These are phyloP conservation scores for Claviceps citrina DNA, from an alignment of 2,329 filamentous ascomycete species.

Conservation along the genomic window DNA sequence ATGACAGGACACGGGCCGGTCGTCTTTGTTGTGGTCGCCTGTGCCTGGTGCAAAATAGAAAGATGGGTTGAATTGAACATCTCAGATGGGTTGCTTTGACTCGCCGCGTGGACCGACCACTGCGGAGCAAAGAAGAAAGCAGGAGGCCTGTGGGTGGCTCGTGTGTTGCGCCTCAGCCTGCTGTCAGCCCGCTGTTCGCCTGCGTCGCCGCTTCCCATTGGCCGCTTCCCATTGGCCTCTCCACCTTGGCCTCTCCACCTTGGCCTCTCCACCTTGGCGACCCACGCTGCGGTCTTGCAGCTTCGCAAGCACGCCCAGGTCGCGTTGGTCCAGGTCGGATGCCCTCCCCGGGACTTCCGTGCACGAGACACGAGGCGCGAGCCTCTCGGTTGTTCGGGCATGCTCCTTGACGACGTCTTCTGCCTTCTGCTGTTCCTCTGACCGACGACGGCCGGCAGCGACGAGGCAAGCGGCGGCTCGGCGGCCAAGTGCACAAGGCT, in stretches of 20 bases:
- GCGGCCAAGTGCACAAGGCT: neutral
- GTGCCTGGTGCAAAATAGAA: neutral
- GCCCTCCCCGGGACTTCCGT: slow-evolving; percentile 6
- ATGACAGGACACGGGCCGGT: too few species aligned
- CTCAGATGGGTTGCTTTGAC: too few species aligned
- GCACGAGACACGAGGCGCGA: too few species aligned
- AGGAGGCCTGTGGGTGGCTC: neutral
- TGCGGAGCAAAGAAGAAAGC: neutral
- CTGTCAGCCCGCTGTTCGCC: too few species aligned
- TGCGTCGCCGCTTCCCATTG: too few species aligned
- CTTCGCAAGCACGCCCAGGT: slow-evolving; percentile 4
- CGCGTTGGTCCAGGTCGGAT: slow-evolving; percentile 8
- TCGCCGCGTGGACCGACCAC: too few species aligned
- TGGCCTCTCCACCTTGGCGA: slow-evolving; percentile 3
- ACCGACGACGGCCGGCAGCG: too few species aligned
- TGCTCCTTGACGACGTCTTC: too few species aligned
- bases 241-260: slow-evolving; percentile 4
- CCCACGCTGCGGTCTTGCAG: slow-evolving; percentile 2
- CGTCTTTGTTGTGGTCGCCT: too few species aligned
- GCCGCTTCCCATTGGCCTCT: neutral
- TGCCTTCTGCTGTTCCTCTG: too few species aligned
- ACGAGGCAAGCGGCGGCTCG: neutral
- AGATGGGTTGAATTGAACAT: too few species aligned
- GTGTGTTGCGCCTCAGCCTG: neutral
- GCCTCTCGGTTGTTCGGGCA: too few species aligned